These are phyloP conservation scores for Pseudofabraea citricarpa DNA, from an alignment of 2,329 filamentous ascomycete species.

Conservation along the genomic window DNA sequence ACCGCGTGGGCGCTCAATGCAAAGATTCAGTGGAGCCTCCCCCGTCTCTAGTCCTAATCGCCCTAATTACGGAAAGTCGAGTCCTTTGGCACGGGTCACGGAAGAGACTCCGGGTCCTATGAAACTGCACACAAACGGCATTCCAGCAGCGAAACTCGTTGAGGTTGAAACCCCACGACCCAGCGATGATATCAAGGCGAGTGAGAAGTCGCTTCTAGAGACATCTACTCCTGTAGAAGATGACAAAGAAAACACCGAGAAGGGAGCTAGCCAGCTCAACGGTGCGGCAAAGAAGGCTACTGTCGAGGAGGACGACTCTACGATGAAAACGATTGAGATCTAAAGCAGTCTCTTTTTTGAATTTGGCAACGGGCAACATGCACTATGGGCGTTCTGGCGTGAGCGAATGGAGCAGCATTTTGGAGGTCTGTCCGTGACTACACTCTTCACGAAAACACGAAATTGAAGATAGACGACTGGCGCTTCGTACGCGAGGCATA, in stretches of 20 bases:
- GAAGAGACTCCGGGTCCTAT: slow-evolving; percentile 49
- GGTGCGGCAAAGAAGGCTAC: slow-evolving; percentile 22
- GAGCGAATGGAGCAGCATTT: not conserved
- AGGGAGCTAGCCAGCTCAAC: slow-evolving; percentile 15
- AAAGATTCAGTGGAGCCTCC: slow-evolving; percentile 62
- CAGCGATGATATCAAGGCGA: slow-evolving; percentile 22
- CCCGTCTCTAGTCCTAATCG: slow-evolving; percentile 61
- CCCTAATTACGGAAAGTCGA: slow-evolving; percentile 62
- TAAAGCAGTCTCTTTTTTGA: slow-evolving; percentile 11
- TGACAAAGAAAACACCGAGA: slow-evolving; percentile 25
- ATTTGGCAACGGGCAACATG: slow-evolving; percentile 1
- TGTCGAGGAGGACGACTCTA: slow-evolving; percentile 25
- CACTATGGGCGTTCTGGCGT: not conserved
- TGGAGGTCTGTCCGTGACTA: not conserved
- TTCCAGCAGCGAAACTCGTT: slow-evolving; percentile 25
- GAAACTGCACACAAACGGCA: slow-evolving; percentile 19
- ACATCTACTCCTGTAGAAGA: slow-evolving; percentile 17
- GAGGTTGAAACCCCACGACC: slow-evolving; percentile 28
- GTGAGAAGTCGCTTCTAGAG: slow-evolving; percentile 22
- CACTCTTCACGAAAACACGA: not conserved
- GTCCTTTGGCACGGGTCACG: slow-evolving; percentile 68
- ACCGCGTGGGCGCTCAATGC: slow-evolving; percentile 65
- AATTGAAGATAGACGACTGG: slow-evolving; percentile 1
- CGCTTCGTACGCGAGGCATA: not conserved
- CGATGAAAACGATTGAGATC: slow-evolving; percentile 32